phyloP scores from a whole-genome alignment of 176 grass and related monocot genomes.

The Canna indica region DNA sequence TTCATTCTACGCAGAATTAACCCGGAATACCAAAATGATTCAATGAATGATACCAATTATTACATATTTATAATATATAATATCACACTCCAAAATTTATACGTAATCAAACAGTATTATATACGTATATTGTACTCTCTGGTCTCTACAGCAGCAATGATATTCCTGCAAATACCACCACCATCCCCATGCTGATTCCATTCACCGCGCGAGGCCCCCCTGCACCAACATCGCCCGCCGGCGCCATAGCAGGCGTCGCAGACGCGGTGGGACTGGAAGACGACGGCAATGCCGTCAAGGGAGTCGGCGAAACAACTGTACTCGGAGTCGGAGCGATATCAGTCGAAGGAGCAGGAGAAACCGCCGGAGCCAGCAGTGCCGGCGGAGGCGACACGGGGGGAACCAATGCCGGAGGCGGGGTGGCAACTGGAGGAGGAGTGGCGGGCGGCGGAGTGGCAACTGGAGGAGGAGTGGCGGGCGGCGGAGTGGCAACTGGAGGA shows the following conservation, averaged over 20 bases:
- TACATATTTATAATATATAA: background rate
- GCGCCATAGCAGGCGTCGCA: background rate
- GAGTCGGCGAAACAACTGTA: background rate
- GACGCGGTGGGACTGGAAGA: background rate
- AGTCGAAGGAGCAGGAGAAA: background rate
- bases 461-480: too few relatives aligned
- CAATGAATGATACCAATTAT: too few relatives aligned
- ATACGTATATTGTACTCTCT: too few relatives aligned
- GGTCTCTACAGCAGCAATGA: background rate
- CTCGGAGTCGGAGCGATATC: background rate
- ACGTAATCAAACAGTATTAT: too few relatives aligned
- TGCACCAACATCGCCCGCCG: background rate
- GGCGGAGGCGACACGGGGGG: too few relatives aligned
- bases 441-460: too few relatives aligned
- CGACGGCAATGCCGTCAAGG: background rate
- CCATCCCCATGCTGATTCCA: background rate
- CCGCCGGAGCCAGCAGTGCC: background rate
- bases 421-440: too few relatives aligned
- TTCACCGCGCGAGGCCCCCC: background rate
- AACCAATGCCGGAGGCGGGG: too few relatives aligned
- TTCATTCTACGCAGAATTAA: too few relatives aligned
- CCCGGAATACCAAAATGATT: too few relatives aligned
- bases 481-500: background rate
- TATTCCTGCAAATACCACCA: background rate
- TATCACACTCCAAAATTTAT: too few relatives aligned